phyloP scores from a whole-genome alignment of 2,329 filamentous ascomycete genomes.

The Beauveria brongniartii region DNA sequence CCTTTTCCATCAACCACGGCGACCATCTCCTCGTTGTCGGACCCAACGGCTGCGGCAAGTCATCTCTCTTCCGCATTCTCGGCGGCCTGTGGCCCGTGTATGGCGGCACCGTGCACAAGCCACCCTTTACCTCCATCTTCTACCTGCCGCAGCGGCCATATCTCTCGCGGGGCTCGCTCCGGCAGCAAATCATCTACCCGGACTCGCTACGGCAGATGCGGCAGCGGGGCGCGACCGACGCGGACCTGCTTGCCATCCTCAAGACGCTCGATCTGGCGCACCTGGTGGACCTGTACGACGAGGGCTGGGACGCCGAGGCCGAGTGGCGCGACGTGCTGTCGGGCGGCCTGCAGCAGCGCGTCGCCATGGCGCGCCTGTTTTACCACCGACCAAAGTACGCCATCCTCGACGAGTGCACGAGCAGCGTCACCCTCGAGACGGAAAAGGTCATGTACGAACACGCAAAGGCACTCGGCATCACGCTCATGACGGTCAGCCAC shows the following conservation, averaged over 20 bases:
- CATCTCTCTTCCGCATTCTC: constrained; percentile 89
- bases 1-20: constrained; percentile 76
- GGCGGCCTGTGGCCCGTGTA: constrained; percentile 97
- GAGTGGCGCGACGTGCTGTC: constrained; percentile 96
- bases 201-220: constrained; percentile 84
- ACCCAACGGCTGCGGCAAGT: constrained; percentile 96
- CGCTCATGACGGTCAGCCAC: constrained; percentile 94
- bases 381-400: constrained; percentile 91
- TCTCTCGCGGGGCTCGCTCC: constrained; percentile 80
- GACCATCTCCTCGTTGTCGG: constrained; percentile 93
- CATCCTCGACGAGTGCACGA: constrained; percentile 95
- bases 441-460: constrained; percentile 97
- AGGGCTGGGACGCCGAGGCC: constrained; percentile 86
- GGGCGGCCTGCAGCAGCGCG: constrained; percentile 86
- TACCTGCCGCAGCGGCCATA: constrained; percentile 97
- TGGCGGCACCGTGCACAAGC: constrained; percentile 86
- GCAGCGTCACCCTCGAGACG: constrained; percentile 86
- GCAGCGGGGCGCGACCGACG: constrained; percentile 72
- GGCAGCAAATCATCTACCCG: constrained; percentile 95
- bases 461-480: constrained; percentile 84
- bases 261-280: constrained; percentile 73
- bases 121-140: constrained; percentile 87
- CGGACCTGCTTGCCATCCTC: constrained; percentile 70
- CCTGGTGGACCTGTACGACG: constrained; percentile 66
- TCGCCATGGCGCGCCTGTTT: constrained; percentile 92